These are phyloP conservation scores for Wickerhamomyces ciferrii DNA, from an alignment of 805 yeast genomes.

Conservation along the genomic window DNA sequence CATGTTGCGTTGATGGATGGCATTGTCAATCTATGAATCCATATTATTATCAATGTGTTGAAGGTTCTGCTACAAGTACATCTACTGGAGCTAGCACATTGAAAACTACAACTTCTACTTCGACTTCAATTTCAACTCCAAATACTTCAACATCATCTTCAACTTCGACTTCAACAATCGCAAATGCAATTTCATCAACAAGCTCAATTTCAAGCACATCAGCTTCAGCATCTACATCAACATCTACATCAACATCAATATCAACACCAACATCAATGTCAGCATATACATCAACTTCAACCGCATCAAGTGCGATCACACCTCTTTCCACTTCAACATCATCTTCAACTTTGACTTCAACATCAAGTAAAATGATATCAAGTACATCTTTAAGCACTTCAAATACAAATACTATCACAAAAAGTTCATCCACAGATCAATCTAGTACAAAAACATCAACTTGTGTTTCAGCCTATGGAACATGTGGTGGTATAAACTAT, in stretches of 20 bases:
- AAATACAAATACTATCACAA: neutral
- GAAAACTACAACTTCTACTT: no score
- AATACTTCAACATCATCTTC: neutral
- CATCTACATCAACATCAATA: neutral
- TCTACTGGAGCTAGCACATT: no score
- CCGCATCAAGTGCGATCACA: no score
- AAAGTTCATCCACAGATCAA: neutral
- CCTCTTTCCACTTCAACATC: no score
- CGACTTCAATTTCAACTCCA: no score
- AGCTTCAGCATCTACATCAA: neutral
- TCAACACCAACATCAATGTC: no score
- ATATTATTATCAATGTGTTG: constrained; percentile 3
- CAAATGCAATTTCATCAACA: no score
- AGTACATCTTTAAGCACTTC: no score
- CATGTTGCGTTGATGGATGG: neutral
- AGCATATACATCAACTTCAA: no score
- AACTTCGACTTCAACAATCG: neutral
- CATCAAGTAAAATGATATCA: no score
- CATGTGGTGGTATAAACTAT: constrained; percentile 1
- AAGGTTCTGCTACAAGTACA: neutral
- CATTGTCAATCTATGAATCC: constrained; percentile 1
- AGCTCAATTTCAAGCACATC: neutral
- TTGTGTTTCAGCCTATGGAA: neutral
- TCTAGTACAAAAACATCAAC: neutral
- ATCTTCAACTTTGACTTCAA: neutral